Evolutionary conservation across 805 yeast species (phyloP), one percentile per base, ranked within the genome.

Genomic region (Ogataea nakhonphanomensis): DNA sequence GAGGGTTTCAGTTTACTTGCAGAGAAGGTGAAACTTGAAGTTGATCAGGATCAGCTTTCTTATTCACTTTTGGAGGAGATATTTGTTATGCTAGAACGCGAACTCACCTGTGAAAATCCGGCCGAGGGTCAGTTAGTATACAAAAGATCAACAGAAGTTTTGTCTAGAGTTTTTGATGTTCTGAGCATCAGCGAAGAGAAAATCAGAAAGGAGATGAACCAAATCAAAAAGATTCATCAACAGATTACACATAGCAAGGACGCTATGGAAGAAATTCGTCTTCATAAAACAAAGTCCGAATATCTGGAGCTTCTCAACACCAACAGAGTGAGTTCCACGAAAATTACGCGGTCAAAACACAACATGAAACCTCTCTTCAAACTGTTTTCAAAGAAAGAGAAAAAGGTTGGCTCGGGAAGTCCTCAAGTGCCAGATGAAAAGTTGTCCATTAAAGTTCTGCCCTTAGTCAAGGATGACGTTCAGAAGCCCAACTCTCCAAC

Each of bases 11-110:
- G 53, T 65, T 1, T 40, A 43, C 7, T 41, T 53, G n/a, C 55
- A 52, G 6, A 49, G 49, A 6, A 45, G 34, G 8, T 45, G 56
- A 12, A 38, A 52, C 3, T 53, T 53, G 25, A 50, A 53, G 6
- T 61, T 71, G 8, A 44, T 53, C 10, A 46, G 59, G 15, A 37
- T 50, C 2, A 66, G 11, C 58, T 76, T 12, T 55, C 71, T 4
- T 51, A 51, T 1, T 51, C 59, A 14, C 46, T 78, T 21, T 57
- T 69, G 4, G 61, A 59, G 11, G 70, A 72, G 39, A 44, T 73
- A 4, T 58, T 70, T 8, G 59, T 61, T 23, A 37, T 69, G 25
- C 54, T 64, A 47, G 57, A 65, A 0, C 50, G 61, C 15, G 59
- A 55, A 23, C 41, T 66, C 28, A 59, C 70, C 8, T 54, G 67